Percentiles rank a stretch among this genome's conserved stretches.
Evolutionary conservation across 1,284 basidiomycete species (phyloP).

Genomic region (Ustilago shanxiensis): DNA sequence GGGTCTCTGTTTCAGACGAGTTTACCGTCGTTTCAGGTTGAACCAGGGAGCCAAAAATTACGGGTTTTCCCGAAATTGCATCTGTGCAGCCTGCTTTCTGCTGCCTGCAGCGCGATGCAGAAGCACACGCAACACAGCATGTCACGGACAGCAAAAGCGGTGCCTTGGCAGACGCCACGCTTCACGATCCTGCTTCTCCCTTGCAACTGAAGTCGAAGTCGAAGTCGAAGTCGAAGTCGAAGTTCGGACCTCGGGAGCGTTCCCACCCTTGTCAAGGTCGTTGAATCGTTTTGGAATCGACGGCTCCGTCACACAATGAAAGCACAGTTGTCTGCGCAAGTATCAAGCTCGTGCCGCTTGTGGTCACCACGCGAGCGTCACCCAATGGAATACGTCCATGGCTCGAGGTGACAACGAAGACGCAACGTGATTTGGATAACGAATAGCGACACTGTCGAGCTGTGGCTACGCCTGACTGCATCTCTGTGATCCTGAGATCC

Average conservation of each 20-base stretch:
- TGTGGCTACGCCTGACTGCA: neutral
- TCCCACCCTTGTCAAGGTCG: neutral
- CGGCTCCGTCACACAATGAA: neutral
- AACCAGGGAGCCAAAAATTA: neutral
- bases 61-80: neutral
- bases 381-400: neutral
- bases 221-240: neutral
- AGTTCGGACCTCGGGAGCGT: neutral
- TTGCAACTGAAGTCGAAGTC: neutral
- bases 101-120: constrained; percentile 1
- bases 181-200: neutral
- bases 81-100: neutral
- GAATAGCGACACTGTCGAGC: constrained; percentile 1
- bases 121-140: neutral
- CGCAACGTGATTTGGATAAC: neutral
- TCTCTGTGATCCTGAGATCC: neutral
- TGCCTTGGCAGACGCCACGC: constrained; percentile 3
- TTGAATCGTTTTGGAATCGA: neutral
- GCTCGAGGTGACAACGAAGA: neutral
- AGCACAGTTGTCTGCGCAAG: neutral
- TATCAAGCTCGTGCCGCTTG: neutral
- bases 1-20: neutral
- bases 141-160: neutral
- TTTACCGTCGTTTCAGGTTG: neutral
- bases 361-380: neutral